Percentiles rank a stretch among this genome's conserved stretches.
phyloP scores from a whole-genome alignment of 2,329 filamentous ascomycete species.

The Pseudogymnoascus sp. region DNA sequence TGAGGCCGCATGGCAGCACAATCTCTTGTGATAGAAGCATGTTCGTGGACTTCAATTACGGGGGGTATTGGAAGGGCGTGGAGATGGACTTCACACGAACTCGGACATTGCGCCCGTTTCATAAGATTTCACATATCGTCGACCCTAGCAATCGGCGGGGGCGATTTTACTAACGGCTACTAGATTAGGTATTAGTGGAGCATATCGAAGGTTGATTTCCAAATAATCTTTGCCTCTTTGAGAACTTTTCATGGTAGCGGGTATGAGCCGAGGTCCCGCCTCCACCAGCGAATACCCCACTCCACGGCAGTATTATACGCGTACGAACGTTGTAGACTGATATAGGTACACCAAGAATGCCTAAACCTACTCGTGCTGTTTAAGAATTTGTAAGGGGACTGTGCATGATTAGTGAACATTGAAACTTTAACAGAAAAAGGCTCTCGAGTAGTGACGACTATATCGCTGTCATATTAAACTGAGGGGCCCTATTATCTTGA shows the following conservation, averaged over 20 bases:
- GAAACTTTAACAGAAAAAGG: too few species aligned
- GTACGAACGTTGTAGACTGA: too few species aligned
- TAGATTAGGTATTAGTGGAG: not conserved
- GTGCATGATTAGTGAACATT: too few species aligned
- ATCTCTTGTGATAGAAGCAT: conserved; percentile 3
- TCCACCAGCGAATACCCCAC: not conserved
- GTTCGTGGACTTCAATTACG: not conserved
- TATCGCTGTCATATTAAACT: too few species aligned
- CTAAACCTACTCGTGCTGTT: too few species aligned
- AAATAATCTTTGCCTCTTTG: not conserved
- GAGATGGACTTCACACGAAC: not conserved
- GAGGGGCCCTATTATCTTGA: too few species aligned
- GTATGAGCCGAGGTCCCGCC: not conserved
- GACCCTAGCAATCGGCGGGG: not conserved
- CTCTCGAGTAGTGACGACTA: too few species aligned
- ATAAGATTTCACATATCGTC: not conserved
- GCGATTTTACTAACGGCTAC: not conserved
- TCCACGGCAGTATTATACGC: too few species aligned
- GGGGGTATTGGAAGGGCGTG: not conserved
- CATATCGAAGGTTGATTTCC: not conserved
- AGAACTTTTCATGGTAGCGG: not conserved
- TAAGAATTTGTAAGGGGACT: too few species aligned
- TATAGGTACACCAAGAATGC: too few species aligned
- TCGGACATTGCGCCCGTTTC: not conserved
- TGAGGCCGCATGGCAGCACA: conserved; percentile 45